Base-by-base conservation (phyloP, 176 grass and related monocot genomes). In the Secale cereale region DNA sequence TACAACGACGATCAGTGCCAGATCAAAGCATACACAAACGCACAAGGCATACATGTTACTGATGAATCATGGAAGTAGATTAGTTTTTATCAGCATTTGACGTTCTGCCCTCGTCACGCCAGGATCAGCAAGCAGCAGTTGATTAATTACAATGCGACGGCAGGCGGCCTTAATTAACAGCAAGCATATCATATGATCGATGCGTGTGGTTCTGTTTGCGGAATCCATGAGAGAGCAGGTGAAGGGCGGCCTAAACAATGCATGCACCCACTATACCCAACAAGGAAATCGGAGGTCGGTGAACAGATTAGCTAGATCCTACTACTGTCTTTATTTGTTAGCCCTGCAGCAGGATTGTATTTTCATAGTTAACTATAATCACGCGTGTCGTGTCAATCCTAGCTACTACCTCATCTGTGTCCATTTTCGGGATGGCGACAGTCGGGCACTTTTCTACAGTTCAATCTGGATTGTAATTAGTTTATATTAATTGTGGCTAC, bases 371-470 rank as follows among this genome's bases (percentile, higher is more conserved):
- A 29, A 16, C 28, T 23, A 13, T 23, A 13, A 17, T 23, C 17
- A 36, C 10, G 4, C 12, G 19, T 59, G 43, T 36, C 27, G 45
- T n/a, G 39, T 45, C 12, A 3, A 12, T n/a, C 63, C 33, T 50
- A 17, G 6, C 48, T 61, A 23, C 11, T 9, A 20, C 15, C 22
- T 65, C 30, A 14, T 20, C 2, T 65, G 50, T 82, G 50, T 82
- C 59, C 78, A 62, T 82, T 86, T 74, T 74, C 4, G 65, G 66
- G 90, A 92, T 88, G 86, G 78, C 68, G 82, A 91, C 86, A 86
- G 72, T 78, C 66, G 6, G 23, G n/a, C 39, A 60, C 68, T 75
- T 86, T 85, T 61, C 23, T 22, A 76, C 27, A 37, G 35, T 23
- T 72, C 19, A n/a, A n/a, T n/a, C n/a, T n/a, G n/a, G n/a, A n/a